These are phyloP conservation scores for Aspergillus hiratsukae DNA, from an alignment of 2,329 filamentous ascomycete genomes.

Conservation along the genomic window DNA sequence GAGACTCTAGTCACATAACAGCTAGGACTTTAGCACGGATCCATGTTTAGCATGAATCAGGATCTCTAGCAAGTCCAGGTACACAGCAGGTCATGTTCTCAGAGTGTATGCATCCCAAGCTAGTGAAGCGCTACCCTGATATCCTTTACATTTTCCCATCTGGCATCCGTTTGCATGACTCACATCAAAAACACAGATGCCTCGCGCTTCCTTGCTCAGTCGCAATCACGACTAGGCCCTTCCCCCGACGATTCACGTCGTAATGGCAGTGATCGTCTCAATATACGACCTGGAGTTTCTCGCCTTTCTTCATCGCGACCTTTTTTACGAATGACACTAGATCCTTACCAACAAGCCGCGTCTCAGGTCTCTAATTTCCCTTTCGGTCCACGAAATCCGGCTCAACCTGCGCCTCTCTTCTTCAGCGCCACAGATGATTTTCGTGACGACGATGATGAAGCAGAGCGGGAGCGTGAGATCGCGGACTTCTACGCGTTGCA, in stretches of 20 bases:
- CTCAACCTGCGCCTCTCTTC: conserved; percentile 86
- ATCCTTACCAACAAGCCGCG: conserved; percentile 71
- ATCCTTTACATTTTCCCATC: neutral
- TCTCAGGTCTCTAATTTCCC: conserved; percentile 72
- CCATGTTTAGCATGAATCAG: conserved; percentile 1
- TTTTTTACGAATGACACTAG: conserved; percentile 54
- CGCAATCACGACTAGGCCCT: conserved; percentile 82
- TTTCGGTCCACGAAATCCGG: conserved; percentile 71
- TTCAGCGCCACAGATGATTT: conserved; percentile 88
- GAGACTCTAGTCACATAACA: neutral
- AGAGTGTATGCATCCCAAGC: conserved; percentile 64
- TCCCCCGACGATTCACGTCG: conserved; percentile 52
- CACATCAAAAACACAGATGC: conserved; percentile 57
- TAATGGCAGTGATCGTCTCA: conserved; percentile 46
- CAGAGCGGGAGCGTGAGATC: conserved; percentile 82
- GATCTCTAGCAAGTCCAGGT: neutral
- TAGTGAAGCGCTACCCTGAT: neutral
- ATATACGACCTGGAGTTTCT: conserved; percentile 42
- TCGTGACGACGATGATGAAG: conserved; percentile 87
- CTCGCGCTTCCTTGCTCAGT: conserved; percentile 93
- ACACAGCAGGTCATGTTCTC: conserved; percentile 63
- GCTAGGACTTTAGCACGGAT: neutral
- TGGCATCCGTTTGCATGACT: neutral
- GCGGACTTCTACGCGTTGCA: conserved; percentile 94
- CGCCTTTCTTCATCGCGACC: conserved; percentile 48